Evolutionary conservation across 2,329 filamentous ascomycete species (phyloP).

Genomic region (Coniochaeta ligniaria): DNA sequence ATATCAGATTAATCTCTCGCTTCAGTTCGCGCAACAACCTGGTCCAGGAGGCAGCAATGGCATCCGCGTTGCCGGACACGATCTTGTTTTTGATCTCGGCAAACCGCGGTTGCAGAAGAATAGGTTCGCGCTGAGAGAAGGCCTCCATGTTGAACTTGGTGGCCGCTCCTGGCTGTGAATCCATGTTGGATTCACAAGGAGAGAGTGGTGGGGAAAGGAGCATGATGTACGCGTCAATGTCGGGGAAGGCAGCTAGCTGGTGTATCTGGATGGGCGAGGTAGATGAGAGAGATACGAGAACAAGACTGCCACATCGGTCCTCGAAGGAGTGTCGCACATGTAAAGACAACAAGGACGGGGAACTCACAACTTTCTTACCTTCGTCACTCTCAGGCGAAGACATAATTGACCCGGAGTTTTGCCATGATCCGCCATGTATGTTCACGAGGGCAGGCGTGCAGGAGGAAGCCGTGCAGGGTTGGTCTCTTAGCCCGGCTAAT

Average conservation of each 20-base stretch:
- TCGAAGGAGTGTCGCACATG: not conserved
- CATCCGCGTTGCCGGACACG: conserved; percentile 27
- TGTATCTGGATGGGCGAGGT: not conserved
- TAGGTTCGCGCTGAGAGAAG: conserved; percentile 24
- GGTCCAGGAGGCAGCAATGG: conserved; percentile 31
- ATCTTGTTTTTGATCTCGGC: conserved; percentile 32
- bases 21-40: conserved; percentile 28
- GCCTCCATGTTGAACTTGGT: conserved; percentile 16
- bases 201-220: conserved; percentile 9
- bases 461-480: not conserved
- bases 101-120: conserved; percentile 33
- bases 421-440: not conserved
- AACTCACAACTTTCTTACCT: not conserved
- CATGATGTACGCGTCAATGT: conserved; percentile 7
- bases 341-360: not conserved
- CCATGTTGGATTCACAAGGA: conserved; percentile 5
- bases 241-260: not conserved
- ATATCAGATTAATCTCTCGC: conserved; percentile 28
- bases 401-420: not conserved
- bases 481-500: conserved; percentile 1
- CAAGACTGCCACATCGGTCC: not conserved
- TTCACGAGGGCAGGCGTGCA: not conserved
- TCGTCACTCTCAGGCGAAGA: not conserved
- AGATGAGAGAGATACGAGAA: not conserved
- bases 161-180: conserved; percentile 10